phyloP scores from a whole-genome alignment of 208 protist genomes.

The Leishmania aethiopica region DNA sequence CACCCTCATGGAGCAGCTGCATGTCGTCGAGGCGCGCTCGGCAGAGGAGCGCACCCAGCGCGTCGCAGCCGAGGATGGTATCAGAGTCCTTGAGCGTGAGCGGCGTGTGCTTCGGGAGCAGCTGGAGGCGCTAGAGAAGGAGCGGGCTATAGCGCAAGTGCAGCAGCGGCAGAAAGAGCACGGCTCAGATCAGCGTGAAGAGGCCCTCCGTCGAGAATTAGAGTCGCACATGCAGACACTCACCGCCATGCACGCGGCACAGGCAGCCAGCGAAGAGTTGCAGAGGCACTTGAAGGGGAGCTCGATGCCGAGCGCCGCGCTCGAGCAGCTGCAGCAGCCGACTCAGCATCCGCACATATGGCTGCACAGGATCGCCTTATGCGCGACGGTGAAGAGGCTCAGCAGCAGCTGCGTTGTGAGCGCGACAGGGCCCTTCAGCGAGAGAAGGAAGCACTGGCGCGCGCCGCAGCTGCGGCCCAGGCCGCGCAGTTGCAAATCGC shows the following conservation, averaged over 20 bases:
- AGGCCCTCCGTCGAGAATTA: not conserved
- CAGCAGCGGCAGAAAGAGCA: not conserved
- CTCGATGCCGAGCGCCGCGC: conserved; percentile 9
- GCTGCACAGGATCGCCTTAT: not conserved
- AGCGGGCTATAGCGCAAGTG: not conserved
- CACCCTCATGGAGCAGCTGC: conserved; percentile 1
- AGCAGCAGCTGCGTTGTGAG: not conserved
- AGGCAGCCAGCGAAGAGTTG: not conserved
- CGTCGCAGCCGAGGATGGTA: not conserved
- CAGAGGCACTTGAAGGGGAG: conserved; percentile 2
- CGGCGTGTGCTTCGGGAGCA: conserved; percentile 1
- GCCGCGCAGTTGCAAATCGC: not conserved
- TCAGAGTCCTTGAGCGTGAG: not conserved
- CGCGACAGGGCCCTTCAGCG: not conserved
- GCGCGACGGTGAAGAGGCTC: not conserved
- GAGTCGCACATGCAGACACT: not conserved
- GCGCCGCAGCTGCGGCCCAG: not conserved
- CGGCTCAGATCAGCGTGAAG: conserved; percentile 3
- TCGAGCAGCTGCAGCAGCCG: not conserved
- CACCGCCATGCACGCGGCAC: not conserved
- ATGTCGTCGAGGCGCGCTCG: not conserved
- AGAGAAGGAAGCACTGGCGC: not conserved
- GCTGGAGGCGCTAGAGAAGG: not conserved
- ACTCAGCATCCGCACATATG: no score
- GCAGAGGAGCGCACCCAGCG: conserved; percentile 1